phyloP scores from a whole-genome alignment of 495 filamentous ascomycete genomes.

The Aspergillus mulundensis region DNA sequence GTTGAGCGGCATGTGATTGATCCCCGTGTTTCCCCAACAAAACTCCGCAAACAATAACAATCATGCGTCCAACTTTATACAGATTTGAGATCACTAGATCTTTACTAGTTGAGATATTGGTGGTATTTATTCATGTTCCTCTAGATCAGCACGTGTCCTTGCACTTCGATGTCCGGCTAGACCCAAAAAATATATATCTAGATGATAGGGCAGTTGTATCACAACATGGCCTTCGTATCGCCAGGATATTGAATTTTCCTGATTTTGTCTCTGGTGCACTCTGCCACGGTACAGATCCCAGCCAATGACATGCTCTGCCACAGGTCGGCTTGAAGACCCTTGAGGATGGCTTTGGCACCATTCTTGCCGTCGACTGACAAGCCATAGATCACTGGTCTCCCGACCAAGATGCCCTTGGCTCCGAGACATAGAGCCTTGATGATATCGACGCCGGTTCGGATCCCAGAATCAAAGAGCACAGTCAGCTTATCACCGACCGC shows the following conservation, averaged over 20 bases:
- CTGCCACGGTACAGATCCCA: slow-evolving; percentile 50
- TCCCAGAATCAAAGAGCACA: slow-evolving; percentile 62
- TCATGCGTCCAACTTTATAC: not conserved
- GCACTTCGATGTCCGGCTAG: not conserved
- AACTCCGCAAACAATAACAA: not conserved
- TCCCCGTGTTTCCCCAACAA: slow-evolving; percentile 15
- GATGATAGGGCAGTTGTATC: not conserved
- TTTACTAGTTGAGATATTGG: not conserved
- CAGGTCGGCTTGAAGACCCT: slow-evolving; percentile 55
- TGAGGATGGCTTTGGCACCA: slow-evolving; percentile 55
- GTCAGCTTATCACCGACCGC: slow-evolving; percentile 51
- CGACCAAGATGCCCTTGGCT: slow-evolving; percentile 84
- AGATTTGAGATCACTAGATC: not conserved
- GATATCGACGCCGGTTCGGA: slow-evolving; percentile 58
- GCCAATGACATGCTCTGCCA: slow-evolving; percentile 57
- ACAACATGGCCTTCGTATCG: slow-evolving; percentile 46
- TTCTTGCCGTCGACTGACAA: slow-evolving; percentile 58
- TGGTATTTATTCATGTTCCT: not conserved
- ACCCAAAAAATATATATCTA: not conserved
- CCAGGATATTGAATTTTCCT: slow-evolving; percentile 50
- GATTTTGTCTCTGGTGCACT: slow-evolving; percentile 49
- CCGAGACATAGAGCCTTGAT: slow-evolving; percentile 88
- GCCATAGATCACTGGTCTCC: slow-evolving; percentile 81
- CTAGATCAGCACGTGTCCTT: not conserved
- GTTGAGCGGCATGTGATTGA: slow-evolving; percentile 19